phyloP scores from a whole-genome alignment of 2,329 filamentous ascomycete genomes.

The Clarireedia hainanense region DNA sequence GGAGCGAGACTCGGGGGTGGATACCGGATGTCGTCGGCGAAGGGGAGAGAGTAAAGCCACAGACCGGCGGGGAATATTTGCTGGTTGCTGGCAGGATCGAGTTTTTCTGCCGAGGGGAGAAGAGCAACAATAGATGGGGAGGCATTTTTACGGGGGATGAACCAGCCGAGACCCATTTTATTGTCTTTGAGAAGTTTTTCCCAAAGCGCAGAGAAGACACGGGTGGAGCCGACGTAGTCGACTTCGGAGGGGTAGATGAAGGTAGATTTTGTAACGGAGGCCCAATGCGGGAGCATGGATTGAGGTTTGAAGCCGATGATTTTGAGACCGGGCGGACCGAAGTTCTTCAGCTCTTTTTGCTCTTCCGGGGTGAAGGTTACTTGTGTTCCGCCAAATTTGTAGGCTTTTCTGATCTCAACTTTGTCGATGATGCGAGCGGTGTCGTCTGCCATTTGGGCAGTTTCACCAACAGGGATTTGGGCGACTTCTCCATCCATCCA shows the following conservation, averaged over 20 bases:
- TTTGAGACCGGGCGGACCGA: conserved; percentile 74
- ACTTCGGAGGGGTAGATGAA: conserved; percentile 95
- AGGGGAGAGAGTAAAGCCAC: conserved; percentile 84
- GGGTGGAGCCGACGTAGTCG: conserved; percentile 80
- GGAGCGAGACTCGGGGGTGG: conserved; percentile 53
- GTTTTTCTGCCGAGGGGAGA: conserved; percentile 62
- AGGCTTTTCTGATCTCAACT: conserved; percentile 78
- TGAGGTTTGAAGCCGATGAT: conserved; percentile 92
- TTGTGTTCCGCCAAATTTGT: conserved; percentile 90
- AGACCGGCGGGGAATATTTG: conserved; percentile 73
- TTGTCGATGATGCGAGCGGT: conserved; percentile 71
- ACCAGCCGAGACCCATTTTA: conserved; percentile 86
- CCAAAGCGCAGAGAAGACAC: conserved; percentile 86
- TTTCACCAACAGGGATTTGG: conserved; percentile 70
- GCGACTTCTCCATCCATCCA: conserved; percentile 81
- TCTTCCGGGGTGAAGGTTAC: conserved; percentile 83
- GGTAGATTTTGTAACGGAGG: conserved; percentile 73
- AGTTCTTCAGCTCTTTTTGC: conserved; percentile 66
- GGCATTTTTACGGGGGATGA: conserved; percentile 72
- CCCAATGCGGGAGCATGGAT: conserved; percentile 69
- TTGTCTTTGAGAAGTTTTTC: conserved; percentile 73
- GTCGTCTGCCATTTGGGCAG: conserved; percentile 69
- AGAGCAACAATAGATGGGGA: conserved; percentile 74
- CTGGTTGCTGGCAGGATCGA: conserved; percentile 56
- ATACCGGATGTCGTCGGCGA: conserved; percentile 77